Percentiles rank a stretch among this genome's conserved stretches.
Evolutionary conservation across 2,329 filamentous ascomycete genomes (phyloP).

Genomic region (Xylariaceae sp.): DNA sequence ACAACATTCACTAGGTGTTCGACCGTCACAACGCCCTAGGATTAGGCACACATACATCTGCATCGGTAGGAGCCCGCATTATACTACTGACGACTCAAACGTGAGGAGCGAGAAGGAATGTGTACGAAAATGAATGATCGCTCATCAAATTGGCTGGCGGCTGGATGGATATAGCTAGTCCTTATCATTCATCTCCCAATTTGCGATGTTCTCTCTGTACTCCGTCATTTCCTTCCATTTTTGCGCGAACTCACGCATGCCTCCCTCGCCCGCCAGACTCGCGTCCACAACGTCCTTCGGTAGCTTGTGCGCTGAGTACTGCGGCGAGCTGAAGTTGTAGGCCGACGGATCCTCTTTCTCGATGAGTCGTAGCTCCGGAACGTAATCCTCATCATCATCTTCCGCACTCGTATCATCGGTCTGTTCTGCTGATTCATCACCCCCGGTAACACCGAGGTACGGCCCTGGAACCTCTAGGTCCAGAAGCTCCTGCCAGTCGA

Average conservation of each 20-base stretch:
- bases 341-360: slow-evolving; percentile 83
- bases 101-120: no score
- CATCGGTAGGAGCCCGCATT: no score
- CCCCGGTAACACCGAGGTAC: slow-evolving; percentile 46
- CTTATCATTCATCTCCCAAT: slow-evolving; percentile 14
- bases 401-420: slow-evolving; percentile 33
- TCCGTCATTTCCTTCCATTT: slow-evolving; percentile 62
- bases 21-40: no score
- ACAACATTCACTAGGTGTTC: no score
- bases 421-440: slow-evolving; percentile 33
- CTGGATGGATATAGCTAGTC: no score
- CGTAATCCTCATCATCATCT: slow-evolving; percentile 53
- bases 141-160: no score
- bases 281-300: slow-evolving; percentile 86
- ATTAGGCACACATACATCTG: no score
- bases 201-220: slow-evolving; percentile 24
- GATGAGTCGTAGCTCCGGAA: slow-evolving; percentile 78
- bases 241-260: slow-evolving; percentile 74
- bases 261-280: slow-evolving; percentile 63
- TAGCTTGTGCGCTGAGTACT: slow-evolving; percentile 93
- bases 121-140: no score
- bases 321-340: slow-evolving; percentile 77
- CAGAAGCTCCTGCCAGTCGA: slow-evolving; percentile 84
- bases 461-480: slow-evolving; percentile 60
- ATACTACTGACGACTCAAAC: no score